These are phyloP conservation scores for Physaria fendleri DNA, from an alignment of 345 rosid genomes.

Conservation along the genomic window DNA sequence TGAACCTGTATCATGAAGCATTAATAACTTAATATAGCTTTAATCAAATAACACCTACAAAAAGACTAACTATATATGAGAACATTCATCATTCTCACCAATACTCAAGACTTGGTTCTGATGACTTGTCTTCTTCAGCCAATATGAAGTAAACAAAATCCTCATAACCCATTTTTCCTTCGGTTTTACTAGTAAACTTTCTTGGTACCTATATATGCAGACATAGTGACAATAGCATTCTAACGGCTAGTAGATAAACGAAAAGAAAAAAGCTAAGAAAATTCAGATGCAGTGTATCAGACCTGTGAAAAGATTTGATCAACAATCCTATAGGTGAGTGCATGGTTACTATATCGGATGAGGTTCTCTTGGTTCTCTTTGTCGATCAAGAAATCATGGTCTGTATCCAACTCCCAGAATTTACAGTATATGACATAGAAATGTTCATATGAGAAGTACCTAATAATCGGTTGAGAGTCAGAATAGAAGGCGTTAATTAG, in stretches of 20 bases:
- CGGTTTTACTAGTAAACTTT: slow-evolving; percentile 76
- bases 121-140: slow-evolving; percentile 95
- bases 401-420: slow-evolving; percentile 98
- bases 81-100: slow-evolving; percentile 40
- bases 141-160: slow-evolving; percentile 93
- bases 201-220: slow-evolving; percentile 51
- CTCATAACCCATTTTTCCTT: slow-evolving; percentile 96
- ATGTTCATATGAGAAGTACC: slow-evolving; percentile 96
- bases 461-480: slow-evolving; percentile 18
- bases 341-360: slow-evolving; percentile 93
- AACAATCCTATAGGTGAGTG: slow-evolving; percentile 92
- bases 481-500: neutral
- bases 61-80: neutral
- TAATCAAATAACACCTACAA: neutral
- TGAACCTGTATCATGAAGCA: slow-evolving; percentile 52
- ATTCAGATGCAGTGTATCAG: slow-evolving; percentile 21
- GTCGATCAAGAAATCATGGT: slow-evolving; percentile 96
- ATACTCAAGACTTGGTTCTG: slow-evolving; percentile 92
- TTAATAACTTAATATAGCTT: neutral
- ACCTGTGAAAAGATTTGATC: slow-evolving; percentile 96
- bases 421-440: slow-evolving; percentile 97
- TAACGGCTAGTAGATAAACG: neutral
- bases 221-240: slow-evolving; percentile 4
- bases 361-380: slow-evolving; percentile 99
- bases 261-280: neutral